Conservation (phyloP, 805 yeast species). For the Candida sithepensis region DNA sequence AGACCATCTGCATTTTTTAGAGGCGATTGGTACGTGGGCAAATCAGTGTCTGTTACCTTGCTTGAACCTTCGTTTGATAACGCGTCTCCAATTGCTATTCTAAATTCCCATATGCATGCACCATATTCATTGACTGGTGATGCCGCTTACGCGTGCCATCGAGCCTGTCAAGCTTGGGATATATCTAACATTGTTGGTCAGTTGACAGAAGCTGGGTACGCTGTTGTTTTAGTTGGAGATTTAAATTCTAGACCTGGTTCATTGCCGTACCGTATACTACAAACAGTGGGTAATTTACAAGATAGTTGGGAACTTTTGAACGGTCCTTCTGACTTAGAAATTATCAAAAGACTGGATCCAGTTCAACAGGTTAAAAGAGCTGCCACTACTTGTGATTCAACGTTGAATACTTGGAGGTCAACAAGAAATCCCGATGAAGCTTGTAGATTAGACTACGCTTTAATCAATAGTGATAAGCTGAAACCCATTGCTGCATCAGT, state of each 20-base stretch:
- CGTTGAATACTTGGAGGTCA: constrained; percentile 81
- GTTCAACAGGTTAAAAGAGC: constrained; percentile 63
- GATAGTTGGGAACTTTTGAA: constrained; percentile 82
- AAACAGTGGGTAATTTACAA: constrained; percentile 59
- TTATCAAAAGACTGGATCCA: constrained; percentile 46
- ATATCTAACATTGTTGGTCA: constrained; percentile 62
- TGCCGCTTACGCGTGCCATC: constrained; percentile 83
- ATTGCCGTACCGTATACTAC: constrained; percentile 71
- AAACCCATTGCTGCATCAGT: constrained; percentile 62
- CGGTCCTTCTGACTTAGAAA: constrained; percentile 42
- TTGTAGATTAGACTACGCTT: constrained; percentile 85
- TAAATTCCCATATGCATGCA: constrained; percentile 97
- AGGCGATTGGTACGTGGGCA: constrained; percentile 98
- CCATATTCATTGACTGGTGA: constrained; percentile 84
- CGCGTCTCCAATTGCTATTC: constrained; percentile 62
- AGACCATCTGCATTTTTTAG: constrained; percentile 89
- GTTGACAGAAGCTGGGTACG: constrained; percentile 70
- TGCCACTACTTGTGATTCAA: constrained; percentile 89
- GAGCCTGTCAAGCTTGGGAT: constrained; percentile 97
- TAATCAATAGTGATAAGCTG: constrained; percentile 58
- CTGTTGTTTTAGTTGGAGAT: constrained; percentile 89
- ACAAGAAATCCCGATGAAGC: constrained; percentile 60
- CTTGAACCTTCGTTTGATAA: constrained; percentile 48
- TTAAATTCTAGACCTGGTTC: constrained; percentile 87
- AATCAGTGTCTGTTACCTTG: constrained; percentile 73